These are phyloP conservation scores for Camellia oleifera DNA, from an alignment of 179 eudicot species.

Conservation along the genomic window DNA sequence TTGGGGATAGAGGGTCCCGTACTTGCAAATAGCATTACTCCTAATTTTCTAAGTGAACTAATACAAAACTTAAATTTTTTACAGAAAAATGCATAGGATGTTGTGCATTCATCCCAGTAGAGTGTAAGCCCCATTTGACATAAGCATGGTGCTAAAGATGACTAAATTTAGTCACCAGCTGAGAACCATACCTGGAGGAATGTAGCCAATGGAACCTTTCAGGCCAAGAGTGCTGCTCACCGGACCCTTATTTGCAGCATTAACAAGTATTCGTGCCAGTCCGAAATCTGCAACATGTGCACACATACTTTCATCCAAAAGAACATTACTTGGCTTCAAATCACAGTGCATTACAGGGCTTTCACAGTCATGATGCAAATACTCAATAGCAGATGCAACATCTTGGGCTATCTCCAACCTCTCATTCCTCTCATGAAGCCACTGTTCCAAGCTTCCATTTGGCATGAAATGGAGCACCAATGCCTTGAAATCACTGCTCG, in stretches of 20 bases:
- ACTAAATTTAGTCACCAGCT: too few relatives aligned
- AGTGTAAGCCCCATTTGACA: too few relatives aligned
- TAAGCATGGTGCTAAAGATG: too few relatives aligned
- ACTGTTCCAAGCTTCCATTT: constrained; percentile 45
- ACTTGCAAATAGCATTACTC: too few relatives aligned
- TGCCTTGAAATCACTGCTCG: constrained; percentile 37
- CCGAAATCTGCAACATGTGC: constrained; percentile 23
- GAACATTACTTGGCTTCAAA: constrained; percentile 4
- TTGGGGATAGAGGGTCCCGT: too few relatives aligned
- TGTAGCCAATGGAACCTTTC: constrained; percentile 23
- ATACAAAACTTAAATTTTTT: too few relatives aligned
- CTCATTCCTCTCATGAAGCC: constrained; percentile 6
- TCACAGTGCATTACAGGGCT: constrained; percentile 2
- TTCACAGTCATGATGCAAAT: constrained; percentile 20
- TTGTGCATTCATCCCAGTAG: too few relatives aligned
- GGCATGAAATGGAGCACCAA: constrained; percentile 54
- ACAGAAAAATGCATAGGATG: too few relatives aligned
- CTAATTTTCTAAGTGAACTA: too few relatives aligned
- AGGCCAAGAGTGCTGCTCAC: constrained; percentile 19
- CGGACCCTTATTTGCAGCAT: neutral
- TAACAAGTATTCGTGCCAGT: constrained; percentile 12
- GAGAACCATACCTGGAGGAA: constrained; percentile 16
- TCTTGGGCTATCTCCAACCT: constrained; percentile 22
- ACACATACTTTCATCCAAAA: constrained; percentile 17
- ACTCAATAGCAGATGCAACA: constrained; percentile 23